These are phyloP conservation scores for Neurospora sp. DNA, from an alignment of 495 filamentous ascomycete species.

Conservation along the genomic window DNA sequence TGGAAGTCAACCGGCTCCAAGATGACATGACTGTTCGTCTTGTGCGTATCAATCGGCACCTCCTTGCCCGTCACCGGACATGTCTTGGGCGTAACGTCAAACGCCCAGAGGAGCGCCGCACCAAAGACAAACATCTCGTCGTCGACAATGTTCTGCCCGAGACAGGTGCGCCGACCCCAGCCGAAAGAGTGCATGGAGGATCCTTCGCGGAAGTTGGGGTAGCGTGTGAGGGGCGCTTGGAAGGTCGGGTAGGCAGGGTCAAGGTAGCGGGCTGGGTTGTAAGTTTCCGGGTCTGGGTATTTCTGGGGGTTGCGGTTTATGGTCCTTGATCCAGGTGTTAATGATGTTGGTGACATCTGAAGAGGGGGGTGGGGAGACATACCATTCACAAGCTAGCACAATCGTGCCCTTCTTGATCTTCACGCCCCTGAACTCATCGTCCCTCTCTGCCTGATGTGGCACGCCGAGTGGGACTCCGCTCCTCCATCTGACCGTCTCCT, in stretches of 20 bases:
- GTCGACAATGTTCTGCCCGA: conserved; percentile 54
- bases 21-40: conserved; percentile 39
- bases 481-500: conserved; percentile 52
- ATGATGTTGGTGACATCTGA: not conserved
- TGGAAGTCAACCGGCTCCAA: conserved; percentile 34
- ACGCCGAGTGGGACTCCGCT: conserved; percentile 42
- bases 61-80: conserved; percentile 30
- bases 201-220: conserved; percentile 43
- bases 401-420: conserved; percentile 42
- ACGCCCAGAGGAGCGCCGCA: conserved; percentile 38
- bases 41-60: conserved; percentile 39
- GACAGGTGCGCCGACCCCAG: conserved; percentile 52
- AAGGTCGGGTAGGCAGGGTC: conserved; percentile 45
- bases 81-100: conserved; percentile 33
- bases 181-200: conserved; percentile 46
- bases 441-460: conserved; percentile 40
- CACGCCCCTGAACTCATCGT: conserved; percentile 40
- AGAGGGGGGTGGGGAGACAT: not conserved
- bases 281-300: conserved; percentile 44
- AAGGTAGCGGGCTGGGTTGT: conserved; percentile 44
- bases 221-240: conserved; percentile 39
- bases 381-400: conserved; percentile 48
- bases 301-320: conserved; percentile 38
- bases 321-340: conserved; percentile 21
- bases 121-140: conserved; percentile 42